Conservation (phyloP, 2,329 filamentous ascomycete species). For the Beauveria caledonica region DNA sequence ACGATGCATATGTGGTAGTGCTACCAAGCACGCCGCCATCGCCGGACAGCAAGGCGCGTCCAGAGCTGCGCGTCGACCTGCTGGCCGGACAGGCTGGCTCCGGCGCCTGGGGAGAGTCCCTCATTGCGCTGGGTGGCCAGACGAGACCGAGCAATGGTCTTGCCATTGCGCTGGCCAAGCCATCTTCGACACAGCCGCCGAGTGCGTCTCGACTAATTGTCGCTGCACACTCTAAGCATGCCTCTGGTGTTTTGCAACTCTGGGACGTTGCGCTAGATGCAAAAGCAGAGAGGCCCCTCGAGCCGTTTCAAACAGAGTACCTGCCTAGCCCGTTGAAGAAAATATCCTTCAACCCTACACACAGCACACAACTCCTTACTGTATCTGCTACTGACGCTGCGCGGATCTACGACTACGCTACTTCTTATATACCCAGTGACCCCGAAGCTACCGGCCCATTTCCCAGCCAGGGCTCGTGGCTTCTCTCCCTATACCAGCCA, state of each 20-base stretch:
- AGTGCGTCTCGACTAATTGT: slow-evolving; percentile 41
- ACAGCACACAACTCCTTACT: slow-evolving; percentile 49
- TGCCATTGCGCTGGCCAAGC: slow-evolving; percentile 43
- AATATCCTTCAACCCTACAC: slow-evolving; percentile 53
- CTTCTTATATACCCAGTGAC: slow-evolving; percentile 43
- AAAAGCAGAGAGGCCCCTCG: slow-evolving; percentile 24
- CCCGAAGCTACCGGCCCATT: slow-evolving; percentile 42
- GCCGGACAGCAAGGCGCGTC: slow-evolving; percentile 47
- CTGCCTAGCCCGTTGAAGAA: slow-evolving; percentile 45
- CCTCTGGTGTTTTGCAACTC: slow-evolving; percentile 48
- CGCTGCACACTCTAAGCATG: slow-evolving; percentile 51
- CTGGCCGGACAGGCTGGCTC: slow-evolving; percentile 48
- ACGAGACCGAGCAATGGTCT: slow-evolving; percentile 44
- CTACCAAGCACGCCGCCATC: slow-evolving; percentile 55
- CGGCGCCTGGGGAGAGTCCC: slow-evolving; percentile 55
- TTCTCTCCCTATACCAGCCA: slow-evolving; percentile 52
- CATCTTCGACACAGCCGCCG: slow-evolving; percentile 31
- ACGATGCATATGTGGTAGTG: slow-evolving; percentile 48
- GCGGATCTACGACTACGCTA: slow-evolving; percentile 53
- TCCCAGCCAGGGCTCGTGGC: slow-evolving; percentile 54
- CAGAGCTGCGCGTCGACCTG: slow-evolving; percentile 43
- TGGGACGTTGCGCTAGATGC: slow-evolving; percentile 48
- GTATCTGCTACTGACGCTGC: slow-evolving; percentile 48
- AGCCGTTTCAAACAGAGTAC: slow-evolving; percentile 54
- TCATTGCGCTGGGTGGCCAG: slow-evolving; percentile 47